Conservation (phyloP, 371 early-diverging fungal genomes). For the Aphelidium insulamus region DNA sequence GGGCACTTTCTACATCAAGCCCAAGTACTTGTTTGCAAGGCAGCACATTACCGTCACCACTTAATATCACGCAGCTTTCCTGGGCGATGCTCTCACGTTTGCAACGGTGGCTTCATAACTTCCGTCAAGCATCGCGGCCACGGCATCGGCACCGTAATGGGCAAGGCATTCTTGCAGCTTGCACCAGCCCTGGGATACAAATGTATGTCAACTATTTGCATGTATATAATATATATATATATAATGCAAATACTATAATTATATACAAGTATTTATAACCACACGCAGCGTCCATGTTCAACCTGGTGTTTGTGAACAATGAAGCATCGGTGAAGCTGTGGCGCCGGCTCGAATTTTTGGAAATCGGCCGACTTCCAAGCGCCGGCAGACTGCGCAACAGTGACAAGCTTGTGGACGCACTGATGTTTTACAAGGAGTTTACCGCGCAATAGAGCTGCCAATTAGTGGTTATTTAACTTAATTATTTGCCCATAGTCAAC, state of each 20-base stretch:
- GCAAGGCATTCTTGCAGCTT: conserved; percentile 29
- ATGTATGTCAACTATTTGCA: too few relatives aligned
- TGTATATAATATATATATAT: too few relatives aligned
- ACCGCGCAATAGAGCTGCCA: too few relatives aligned
- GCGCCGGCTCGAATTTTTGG: conserved; percentile 35
- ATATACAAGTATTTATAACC: too few relatives aligned
- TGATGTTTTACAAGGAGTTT: conserved; percentile 51
- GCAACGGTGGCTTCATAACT: conserved; percentile 55
- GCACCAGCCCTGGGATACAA: conserved; percentile 45
- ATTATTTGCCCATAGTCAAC: too few relatives aligned
- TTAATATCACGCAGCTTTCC: conserved; percentile 1
- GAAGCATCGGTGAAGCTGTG: conserved; percentile 36
- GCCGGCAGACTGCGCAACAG: conserved; percentile 24
- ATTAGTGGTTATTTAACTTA: too few relatives aligned
- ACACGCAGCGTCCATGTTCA: conserved; percentile 59
- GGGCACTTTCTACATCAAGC: conserved; percentile 52
- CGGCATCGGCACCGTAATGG: conserved; percentile 42
- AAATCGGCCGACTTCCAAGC: conserved; percentile 39
- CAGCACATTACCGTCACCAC: conserved; percentile 27
- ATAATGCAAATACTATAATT: too few relatives aligned
- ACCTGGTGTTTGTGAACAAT: conserved; percentile 50
- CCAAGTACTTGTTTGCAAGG: too few relatives aligned
- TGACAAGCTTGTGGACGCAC: conserved; percentile 36
- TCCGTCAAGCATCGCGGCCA: conserved; percentile 18
- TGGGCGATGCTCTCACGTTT: conserved; percentile 32